Evolutionary conservation across 1,139 yeast genomes (phyloP).

Genomic region (Saccharomyces hybrid): DNA sequence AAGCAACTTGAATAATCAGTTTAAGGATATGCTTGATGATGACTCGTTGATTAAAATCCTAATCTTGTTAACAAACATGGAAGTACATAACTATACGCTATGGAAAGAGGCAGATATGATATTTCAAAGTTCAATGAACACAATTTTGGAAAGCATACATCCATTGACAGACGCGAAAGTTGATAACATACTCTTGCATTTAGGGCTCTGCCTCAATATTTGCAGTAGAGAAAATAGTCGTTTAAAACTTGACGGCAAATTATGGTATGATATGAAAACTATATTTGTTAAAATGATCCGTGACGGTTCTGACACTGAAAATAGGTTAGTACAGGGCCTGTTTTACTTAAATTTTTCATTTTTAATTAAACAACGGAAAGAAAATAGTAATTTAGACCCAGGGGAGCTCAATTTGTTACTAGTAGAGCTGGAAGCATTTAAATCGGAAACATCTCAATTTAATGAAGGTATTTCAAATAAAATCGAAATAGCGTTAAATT

Average conservation of each 20-base stretch:
- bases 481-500: conserved; percentile 7
- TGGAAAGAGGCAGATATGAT: neutral
- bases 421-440: conserved; percentile 7
- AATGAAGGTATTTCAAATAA: conserved; percentile 14
- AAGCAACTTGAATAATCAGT: neutral
- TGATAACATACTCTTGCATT: conserved; percentile 16
- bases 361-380: neutral
- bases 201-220: conserved; percentile 23
- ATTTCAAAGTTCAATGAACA: conserved; percentile 3
- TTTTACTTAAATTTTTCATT: conserved; percentile 8
- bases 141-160: neutral
- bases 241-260: neutral
- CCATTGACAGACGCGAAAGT: conserved; percentile 1
- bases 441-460: conserved; percentile 6
- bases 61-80: conserved; percentile 17
- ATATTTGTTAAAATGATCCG: neutral
- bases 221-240: conserved; percentile 4
- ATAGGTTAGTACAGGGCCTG: conserved; percentile 1
- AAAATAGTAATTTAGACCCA: neutral
- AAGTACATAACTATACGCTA: neutral
- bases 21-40: neutral
- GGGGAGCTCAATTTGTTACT: conserved; percentile 3
- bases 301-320: neutral
- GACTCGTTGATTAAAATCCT: conserved; percentile 14
- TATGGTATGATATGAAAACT: neutral